Base-by-base conservation (phyloP, 306 rosid species). In the Lablab purpureus region DNA sequence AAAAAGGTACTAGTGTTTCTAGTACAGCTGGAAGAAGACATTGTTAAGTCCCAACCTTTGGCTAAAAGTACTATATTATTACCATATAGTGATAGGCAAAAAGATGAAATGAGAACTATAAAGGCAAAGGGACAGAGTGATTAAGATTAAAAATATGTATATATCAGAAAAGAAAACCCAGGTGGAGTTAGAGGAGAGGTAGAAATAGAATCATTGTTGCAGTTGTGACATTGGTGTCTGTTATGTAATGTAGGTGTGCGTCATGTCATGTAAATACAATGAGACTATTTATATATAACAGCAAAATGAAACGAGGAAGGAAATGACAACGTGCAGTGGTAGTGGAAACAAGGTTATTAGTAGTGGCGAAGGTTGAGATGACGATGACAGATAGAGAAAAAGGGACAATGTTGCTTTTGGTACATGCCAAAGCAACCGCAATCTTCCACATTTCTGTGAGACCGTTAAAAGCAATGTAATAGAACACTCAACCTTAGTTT, bases 1-100 rank as follows among this genome's bases (percentile, higher is more conserved):
- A 78, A 52, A 84, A 71, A 65, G 71, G 40, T 6, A 27, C 58
- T 17, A 32, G 71, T 71, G 43, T 30, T 76, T 74, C 79, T 65
- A 64, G 69, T 58, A 66, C 36, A 78, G 82, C 72, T 14, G 22
- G 78, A 82, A 67, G 76, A 75, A 72, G 64, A 69, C 95, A 90
- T 88, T 55, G 65, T 65, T 67, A n/a, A 67, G 46, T 67, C 15
- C 41, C 81, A 73, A 67, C n/a, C 40, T 83, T 37, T 25, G 67
- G 69, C 62, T 36, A 69, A 34, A 73, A 58, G 60, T 21, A 71
- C 77, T 32, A 59, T 52, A 52, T 11, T 27, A 46, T 37, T 34
- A 59, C 28, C 73, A 50, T 58, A 74, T 1, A 55, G 63, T 75
- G 43, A 37, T 23, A 64, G 37, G 41, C 28, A 54, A 70, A 45